Evolutionary conservation across 495 filamentous ascomycete genomes (phyloP).

Genomic region (Niebla homalea): DNA sequence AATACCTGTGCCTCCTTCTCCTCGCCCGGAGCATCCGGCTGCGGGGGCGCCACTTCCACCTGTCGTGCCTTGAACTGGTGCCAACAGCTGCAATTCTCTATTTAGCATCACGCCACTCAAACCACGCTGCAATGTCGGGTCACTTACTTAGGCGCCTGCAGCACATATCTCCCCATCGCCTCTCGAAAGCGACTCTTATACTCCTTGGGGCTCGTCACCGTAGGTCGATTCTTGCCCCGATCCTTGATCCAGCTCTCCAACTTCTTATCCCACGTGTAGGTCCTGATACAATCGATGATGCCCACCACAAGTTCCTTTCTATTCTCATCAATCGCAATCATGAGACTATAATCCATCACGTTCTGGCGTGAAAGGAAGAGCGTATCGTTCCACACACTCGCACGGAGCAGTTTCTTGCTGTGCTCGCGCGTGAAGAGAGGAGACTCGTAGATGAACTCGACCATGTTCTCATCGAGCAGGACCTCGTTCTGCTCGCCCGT

Average conservation of each 20-base stretch:
- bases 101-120: neutral
- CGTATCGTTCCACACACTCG: conserved; percentile 90
- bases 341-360: conserved; percentile 98
- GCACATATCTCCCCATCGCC: conserved; percentile 88
- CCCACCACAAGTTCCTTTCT: conserved; percentile 86
- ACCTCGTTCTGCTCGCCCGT: conserved; percentile 95
- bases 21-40: conserved; percentile 21
- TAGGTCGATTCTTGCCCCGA: conserved; percentile 77
- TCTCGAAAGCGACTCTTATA: conserved; percentile 93
- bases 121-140: neutral
- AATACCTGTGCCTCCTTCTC: conserved; percentile 8
- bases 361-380: conserved; percentile 82
- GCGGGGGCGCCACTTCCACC: conserved; percentile 27
- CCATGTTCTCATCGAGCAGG: conserved; percentile 96
- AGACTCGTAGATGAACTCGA: conserved; percentile 96
- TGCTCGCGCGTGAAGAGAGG: conserved; percentile 90
- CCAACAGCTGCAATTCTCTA: conserved; percentile 42
- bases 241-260: conserved; percentile 98
- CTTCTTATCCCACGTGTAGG: conserved; percentile 99
- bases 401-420: conserved; percentile 71
- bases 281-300: conserved; percentile 96
- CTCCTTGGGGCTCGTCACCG: conserved; percentile 93
- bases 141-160: conserved; percentile 52
- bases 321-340: conserved; percentile 91
- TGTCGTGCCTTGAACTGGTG: conserved; percentile 51